Conservation (phyloP, 176 grass and related monocot species). For the Chrysopogon serrulatus region DNA sequence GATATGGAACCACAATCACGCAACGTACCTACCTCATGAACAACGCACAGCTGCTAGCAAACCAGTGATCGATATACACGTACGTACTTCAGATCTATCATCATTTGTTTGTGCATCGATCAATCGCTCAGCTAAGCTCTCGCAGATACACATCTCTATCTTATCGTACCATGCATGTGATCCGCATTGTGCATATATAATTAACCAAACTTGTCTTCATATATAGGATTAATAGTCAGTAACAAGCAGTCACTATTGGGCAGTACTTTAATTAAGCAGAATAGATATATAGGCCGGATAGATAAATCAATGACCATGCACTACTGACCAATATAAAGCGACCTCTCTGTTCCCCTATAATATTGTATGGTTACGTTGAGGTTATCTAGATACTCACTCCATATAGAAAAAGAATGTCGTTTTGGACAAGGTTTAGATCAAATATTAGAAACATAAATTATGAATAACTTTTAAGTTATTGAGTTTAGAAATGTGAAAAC, state of each 20-base stretch:
- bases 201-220: neutral
- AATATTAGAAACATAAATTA: too few relatives aligned
- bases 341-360: too few relatives aligned
- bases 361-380: too few relatives aligned
- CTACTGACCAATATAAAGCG: too few relatives aligned
- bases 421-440: too few relatives aligned
- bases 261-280: neutral
- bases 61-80: too few relatives aligned
- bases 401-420: too few relatives aligned
- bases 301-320: neutral
- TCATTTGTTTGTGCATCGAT: neutral
- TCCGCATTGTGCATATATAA: neutral
- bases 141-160: neutral
- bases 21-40: neutral
- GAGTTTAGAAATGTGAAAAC: too few relatives aligned
- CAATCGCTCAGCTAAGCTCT: neutral
- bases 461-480: too few relatives aligned
- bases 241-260: neutral
- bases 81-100: too few relatives aligned
- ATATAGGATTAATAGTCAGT: neutral
- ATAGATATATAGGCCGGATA: neutral
- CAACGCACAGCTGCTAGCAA: too few relatives aligned
- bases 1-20: neutral
- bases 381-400: too few relatives aligned
- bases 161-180: neutral